Evolutionary conservation across 2,329 filamentous ascomycete genomes (phyloP), one percentile per base, ranked within the genome.

Genomic region (Diaporthe capsici): DNA sequence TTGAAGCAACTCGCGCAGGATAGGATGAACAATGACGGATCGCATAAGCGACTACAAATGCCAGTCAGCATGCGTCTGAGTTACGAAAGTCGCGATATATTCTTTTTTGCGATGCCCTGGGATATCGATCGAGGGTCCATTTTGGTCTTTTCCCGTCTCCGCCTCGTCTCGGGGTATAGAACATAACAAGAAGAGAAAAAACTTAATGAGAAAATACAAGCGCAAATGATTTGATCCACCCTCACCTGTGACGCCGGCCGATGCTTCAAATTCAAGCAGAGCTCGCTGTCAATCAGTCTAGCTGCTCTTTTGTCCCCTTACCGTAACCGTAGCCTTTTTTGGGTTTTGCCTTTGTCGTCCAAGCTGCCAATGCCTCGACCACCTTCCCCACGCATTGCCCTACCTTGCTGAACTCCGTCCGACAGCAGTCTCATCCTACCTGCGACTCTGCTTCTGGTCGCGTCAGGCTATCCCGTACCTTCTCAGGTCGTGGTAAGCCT

Each of bases 251-350:
- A 76, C 75, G 75, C 75, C 75, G 75, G 75, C 67, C 72, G 12
- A 76, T 76, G 75, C 75, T 71, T 71, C 39, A 65, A 71, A 57
- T 61, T 60, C 72, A 65, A 74, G 72, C 67, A 74, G 75, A 75
- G 71, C 67, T 74, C 51, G 75, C 75, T 76, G 71, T 73, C 71
- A 53, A 53, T 76, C 75, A 75, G 75, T 76, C 75, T 76, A 76
- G 58, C 75, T 74, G 73, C 75, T 58, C 73, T 73, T 72, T 68
- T 74, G 58, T 68, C 65, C 72, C 72, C 72, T 75, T 76, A 76
- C 75, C 75, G 67, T 76, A 57, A 67, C 72, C 72, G 72, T 74
- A 1, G 20, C 63, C 55, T 55, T 60, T 58, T 49, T 67, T 67
- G 34, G 31, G 37, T 49, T 39, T 15, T 10, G 22, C 63, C 44